phyloP scores from a whole-genome alignment of 2,329 filamentous ascomycete species.

The Sphaerulina vaccinii region DNA sequence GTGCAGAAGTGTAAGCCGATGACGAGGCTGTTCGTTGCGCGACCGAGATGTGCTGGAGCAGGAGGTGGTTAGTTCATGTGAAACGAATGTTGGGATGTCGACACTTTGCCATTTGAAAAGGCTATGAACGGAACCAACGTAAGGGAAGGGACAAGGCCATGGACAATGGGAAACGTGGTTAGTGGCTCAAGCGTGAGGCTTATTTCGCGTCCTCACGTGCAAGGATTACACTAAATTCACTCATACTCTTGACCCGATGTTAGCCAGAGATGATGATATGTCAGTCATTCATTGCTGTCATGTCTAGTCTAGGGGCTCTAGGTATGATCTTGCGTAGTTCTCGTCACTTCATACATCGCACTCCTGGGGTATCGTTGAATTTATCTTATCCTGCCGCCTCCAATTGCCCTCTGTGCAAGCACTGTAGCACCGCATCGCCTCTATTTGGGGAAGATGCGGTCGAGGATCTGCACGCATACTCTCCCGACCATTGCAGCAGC shows the following conservation, averaged over 20 bases:
- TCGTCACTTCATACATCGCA: not conserved
- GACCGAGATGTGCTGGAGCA: not conserved
- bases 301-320: not conserved
- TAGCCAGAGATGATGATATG: too few relatives aligned
- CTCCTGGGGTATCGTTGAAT: slow-evolving; percentile 1
- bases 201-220: too few relatives aligned
- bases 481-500: slow-evolving; percentile 39
- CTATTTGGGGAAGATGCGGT: slow-evolving; percentile 24
- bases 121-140: too few relatives aligned
- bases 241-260: too few relatives aligned
- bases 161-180: not conserved
- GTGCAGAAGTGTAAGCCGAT: not conserved
- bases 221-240: too few relatives aligned
- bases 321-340: not conserved
- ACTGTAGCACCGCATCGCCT: not conserved
- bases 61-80: not conserved
- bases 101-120: too few relatives aligned
- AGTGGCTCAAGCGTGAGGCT: too few relatives aligned
- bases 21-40: not conserved
- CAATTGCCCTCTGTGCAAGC: not conserved
- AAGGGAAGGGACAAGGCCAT: not conserved
- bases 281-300: not conserved
- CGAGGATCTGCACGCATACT: slow-evolving; percentile 35
- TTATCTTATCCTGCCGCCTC: too few relatives aligned
- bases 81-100: too few relatives aligned